Base-by-base conservation (phyloP, 192 early-diverging fungal species). In the Mycoemilia scoparia region DNA sequence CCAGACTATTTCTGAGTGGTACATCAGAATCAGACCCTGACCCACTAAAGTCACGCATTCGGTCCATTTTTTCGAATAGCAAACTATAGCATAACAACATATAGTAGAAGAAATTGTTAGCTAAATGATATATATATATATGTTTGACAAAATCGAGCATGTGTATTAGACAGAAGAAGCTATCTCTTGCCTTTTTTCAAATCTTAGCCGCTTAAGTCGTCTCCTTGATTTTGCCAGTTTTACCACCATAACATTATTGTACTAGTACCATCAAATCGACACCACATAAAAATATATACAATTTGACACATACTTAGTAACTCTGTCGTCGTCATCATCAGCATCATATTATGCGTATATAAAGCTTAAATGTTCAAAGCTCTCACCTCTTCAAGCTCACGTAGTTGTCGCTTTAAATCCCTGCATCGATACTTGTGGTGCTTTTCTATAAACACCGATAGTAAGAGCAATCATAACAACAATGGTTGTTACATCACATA, bases 391-490 rank as follows among this genome's bases (percentile, higher is more conserved):
- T 61, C 59, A 11, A 61, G 59, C 49, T 61, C 59, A 26, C 51
- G 52, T 24, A 61, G 48, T 38, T 61, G 59, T 19, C 52, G 59
- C 44, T 50, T 51, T 41, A 61, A 39, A 27, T 61, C 59, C 25
- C 53, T 47, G 32, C 59, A 61, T 17, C 53, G 47, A 45, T 61
- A 61, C 29, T 61, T 61, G 51, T 61, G 58, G 36, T 52, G 59
- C 37, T 55, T 56, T 19, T 62, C 59, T 62, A 62, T 35, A 38
- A 9, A 11, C n/a, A n/a, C n/a, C n/a, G n/a, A n/a, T n/a, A n/a
- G n/a, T n/a, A n/a, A n/a, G n/a, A n/a, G n/a, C n/a, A n/a, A n/a
- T n/a, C n/a, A n/a, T n/a, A n/a, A n/a, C n/a, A n/a, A n/a, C n/a
- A n/a, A n/a, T n/a, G n/a, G n/a, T n/a, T n/a, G n/a, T n/a, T n/a